Conservation (phyloP, 768 basidiomycete species). For the Suillus placidus region DNA sequence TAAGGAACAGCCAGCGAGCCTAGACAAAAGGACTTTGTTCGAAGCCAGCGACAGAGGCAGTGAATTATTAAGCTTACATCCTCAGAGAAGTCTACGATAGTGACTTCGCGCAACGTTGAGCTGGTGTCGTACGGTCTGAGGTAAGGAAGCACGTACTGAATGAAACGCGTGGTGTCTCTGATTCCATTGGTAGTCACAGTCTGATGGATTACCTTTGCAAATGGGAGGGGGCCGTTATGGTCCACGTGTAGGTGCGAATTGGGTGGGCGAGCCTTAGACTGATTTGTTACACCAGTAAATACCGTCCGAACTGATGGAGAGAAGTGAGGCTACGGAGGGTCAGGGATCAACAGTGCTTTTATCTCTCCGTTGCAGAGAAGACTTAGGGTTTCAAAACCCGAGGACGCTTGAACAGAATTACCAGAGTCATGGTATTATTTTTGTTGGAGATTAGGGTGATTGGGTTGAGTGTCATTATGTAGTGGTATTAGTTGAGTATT, state of each 20-base stretch:
- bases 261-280: slow-evolving; percentile 1
- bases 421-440: slow-evolving; percentile 8
- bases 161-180: slow-evolving; percentile 62
- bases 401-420: slow-evolving; percentile 8
- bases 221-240: neutral
- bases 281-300: neutral
- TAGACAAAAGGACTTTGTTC: slow-evolving; percentile 28
- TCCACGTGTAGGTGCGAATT: neutral
- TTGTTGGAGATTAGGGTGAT: slow-evolving; percentile 5
- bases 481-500: slow-evolving; percentile 12
- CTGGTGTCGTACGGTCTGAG: slow-evolving; percentile 1
- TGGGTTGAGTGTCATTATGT: neutral
- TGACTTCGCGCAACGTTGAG: slow-evolving; percentile 48
- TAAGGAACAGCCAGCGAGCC: slow-evolving; percentile 70
- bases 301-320: neutral
- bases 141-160: slow-evolving; percentile 60
- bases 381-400: slow-evolving; percentile 3
- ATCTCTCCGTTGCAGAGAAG: neutral
- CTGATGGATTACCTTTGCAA: neutral
- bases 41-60: neutral
- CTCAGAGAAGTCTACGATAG: slow-evolving; percentile 80
- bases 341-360: neutral
- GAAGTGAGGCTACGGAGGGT: neutral
- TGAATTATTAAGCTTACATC: slow-evolving; percentile 45
- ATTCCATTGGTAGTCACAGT: slow-evolving; percentile 38